Conservation (phyloP, 192 early-diverging fungal species). For the Podila minutissima region DNA sequence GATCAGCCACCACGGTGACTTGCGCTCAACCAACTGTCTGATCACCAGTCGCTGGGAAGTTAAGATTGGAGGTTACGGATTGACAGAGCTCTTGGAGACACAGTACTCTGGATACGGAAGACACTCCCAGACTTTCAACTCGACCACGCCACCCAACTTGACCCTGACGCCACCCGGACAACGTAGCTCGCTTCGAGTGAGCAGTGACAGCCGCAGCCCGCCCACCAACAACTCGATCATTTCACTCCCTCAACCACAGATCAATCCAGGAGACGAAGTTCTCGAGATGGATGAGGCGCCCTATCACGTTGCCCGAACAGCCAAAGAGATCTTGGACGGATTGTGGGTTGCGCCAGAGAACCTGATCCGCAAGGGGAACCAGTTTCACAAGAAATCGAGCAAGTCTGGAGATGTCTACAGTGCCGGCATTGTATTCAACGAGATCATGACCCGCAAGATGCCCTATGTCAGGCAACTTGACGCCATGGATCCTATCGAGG, state of each 20-base stretch:
- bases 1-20: constrained; percentile 48
- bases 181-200: not conserved
- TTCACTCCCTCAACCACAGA: not conserved
- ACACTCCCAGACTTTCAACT: too few relatives aligned
- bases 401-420: constrained; percentile 28
- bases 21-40: constrained; percentile 49
- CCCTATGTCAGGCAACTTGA: constrained; percentile 41
- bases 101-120: constrained; percentile 18
- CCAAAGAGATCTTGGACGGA: constrained; percentile 30
- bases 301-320: constrained; percentile 2
- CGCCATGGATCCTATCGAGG: constrained; percentile 2
- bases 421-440: constrained; percentile 58
- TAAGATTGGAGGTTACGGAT: constrained; percentile 56
- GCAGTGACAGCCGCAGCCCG: not conserved
- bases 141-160: too few relatives aligned
- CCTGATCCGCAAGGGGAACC: constrained; percentile 3
- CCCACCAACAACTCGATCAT: not conserved
- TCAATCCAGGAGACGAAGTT: constrained; percentile 2
- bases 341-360: constrained; percentile 45
- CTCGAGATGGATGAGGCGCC: constrained; percentile 12
- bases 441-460: constrained; percentile 54
- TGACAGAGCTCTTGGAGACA: constrained; percentile 30
- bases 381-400: constrained; percentile 10
- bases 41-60: constrained; percentile 58
- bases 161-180: not conserved